Evolutionary conservation across 441 rosid genomes (phyloP), one percentile per base, ranked within the genome.

Genomic region (Erodium moschatum): DNA sequence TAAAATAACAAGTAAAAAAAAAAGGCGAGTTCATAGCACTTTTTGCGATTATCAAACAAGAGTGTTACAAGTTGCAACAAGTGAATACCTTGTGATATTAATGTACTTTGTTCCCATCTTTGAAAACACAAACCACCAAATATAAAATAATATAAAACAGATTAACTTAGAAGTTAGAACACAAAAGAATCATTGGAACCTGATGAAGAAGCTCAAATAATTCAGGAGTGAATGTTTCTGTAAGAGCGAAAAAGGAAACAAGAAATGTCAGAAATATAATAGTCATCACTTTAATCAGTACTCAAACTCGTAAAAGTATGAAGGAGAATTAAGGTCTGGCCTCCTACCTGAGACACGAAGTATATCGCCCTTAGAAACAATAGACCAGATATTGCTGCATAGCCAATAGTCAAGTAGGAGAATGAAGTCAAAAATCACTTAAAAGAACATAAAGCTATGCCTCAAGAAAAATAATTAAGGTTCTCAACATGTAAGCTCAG

Each of bases 341-440:
- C 9, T 5, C 56, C 44, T 73, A 87, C 97, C 97, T 78, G 86
- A 78, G 65, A 77, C 20, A 87, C 76, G 68, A 77, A 44, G 69
- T 77, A 58, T 56, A 81, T 67, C 80, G 86, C 90, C 83, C 96
- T 83, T 27, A 87, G 72, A 76, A 86, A 85, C 76, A 92, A 56
- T 70, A 90, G 38, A 21, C 85, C 78, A 31, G 89, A 82, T 56
- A 92, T 85, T 38, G 85, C 97, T 89, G 89, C 81, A 77, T 69
- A 75, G 54, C 67, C 79, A 44, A 72, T 38, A 77, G 71, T 38
- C 67, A 71, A 60, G 21, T 18, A 18, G 19, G 62, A 56, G 62
- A 56, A 18, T 10, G 24, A 10, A 56, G 62, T 56, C 62, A 20
- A 3, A 19, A 20, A 29, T 56, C 24, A 8, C 11, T 15, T 56